These are phyloP conservation scores for Luzula sylvatica DNA, from an alignment of 176 grass and related monocot genomes.

Conservation along the genomic window DNA sequence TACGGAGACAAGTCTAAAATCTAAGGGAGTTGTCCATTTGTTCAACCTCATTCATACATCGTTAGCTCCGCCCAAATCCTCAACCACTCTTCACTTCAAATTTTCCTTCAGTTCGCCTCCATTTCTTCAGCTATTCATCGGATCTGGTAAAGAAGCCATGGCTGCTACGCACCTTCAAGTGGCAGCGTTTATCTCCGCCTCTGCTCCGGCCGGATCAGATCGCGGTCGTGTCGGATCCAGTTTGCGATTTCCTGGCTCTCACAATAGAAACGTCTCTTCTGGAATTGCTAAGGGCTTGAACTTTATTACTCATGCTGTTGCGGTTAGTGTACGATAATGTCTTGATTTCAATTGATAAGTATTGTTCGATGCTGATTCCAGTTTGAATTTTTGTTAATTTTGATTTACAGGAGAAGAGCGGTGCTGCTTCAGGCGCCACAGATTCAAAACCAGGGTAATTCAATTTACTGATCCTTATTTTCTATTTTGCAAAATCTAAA, in stretches of 20 bases:
- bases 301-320: slow-evolving; percentile 32
- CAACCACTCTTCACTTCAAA: no score
- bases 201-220: neutral
- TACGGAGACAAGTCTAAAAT: no score
- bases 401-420: slow-evolving; percentile 10
- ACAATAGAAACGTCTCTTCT: neutral
- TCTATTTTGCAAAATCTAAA: neutral
- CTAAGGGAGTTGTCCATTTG: no score
- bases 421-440: slow-evolving; percentile 2
- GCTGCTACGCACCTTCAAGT: slow-evolving; percentile 21
- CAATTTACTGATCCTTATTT: neutral
- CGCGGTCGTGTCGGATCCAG: slow-evolving; percentile 10
- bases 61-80: neutral
- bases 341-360: neutral
- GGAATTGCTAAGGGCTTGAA: neutral
- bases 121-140: neutral
- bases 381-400: slow-evolving; percentile 8
- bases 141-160: slow-evolving; percentile 2
- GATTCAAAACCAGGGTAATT: slow-evolving; percentile 20
- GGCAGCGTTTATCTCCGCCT: slow-evolving; percentile 29
- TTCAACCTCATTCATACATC: neutral
- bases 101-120: neutral
- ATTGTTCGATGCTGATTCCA: neutral
- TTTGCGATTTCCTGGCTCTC: neutral
- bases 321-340: slow-evolving; percentile 4